Percentiles rank a stretch among this genome's conserved stretches.
phyloP scores from a whole-genome alignment of 768 basidiomycete genomes.

The Amanita muscaria region DNA sequence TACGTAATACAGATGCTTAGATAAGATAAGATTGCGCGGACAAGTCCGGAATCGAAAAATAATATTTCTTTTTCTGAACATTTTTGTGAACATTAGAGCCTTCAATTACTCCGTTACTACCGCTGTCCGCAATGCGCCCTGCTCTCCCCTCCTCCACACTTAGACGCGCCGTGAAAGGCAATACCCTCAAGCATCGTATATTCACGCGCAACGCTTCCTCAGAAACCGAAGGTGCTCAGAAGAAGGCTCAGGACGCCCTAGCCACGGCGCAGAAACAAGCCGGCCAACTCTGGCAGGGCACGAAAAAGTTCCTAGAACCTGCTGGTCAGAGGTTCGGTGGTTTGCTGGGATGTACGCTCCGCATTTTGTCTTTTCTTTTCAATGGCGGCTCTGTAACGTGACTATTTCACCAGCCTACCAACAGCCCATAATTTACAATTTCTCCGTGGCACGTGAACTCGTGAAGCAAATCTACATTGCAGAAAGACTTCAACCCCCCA shows the following conservation, averaged over 20 bases:
- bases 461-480: conserved; percentile 65
- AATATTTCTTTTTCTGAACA: neutral
- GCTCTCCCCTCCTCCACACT: conserved; percentile 17
- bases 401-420: conserved; percentile 47
- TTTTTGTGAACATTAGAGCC: neutral
- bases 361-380: neutral
- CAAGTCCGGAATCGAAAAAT: conserved; percentile 5
- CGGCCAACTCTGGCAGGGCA: conserved; percentile 41
- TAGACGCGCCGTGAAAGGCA: conserved; percentile 23
- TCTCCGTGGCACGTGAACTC: conserved; percentile 67
- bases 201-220: conserved; percentile 36
- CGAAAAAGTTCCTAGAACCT: conserved; percentile 39
- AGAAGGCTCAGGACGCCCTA: conserved; percentile 65
- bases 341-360: conserved; percentile 37
- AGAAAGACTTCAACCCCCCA: conserved; percentile 68
- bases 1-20: neutral
- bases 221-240: conserved; percentile 41
- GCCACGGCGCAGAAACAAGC: conserved; percentile 49
- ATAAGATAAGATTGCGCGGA: conserved; percentile 6
- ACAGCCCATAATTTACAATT: conserved; percentile 71
- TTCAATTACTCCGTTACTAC: conserved; percentile 9
- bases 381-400: neutral
- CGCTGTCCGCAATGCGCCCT: conserved; percentile 22
- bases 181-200: conserved; percentile 19
- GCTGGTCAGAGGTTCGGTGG: conserved; percentile 44